A percentile compares a stretch with the other conserved stretches of the same genome.
Conservation (phyloP, 2,329 filamentous ascomycete genomes). For the Neopestalotiopsis rosae region DNA sequence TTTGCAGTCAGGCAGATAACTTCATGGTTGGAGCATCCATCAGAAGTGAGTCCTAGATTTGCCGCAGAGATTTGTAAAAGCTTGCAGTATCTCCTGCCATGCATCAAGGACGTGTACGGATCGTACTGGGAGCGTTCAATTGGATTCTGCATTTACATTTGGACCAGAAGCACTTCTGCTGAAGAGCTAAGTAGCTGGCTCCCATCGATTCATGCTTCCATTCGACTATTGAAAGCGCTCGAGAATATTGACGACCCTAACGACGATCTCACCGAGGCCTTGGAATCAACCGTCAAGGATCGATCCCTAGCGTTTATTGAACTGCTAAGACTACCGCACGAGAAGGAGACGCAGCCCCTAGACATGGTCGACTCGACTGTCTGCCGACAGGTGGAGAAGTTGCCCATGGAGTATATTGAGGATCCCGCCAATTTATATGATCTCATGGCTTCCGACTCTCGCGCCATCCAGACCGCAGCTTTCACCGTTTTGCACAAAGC, state of each 20-base stretch:
- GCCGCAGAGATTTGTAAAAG: slow-evolving; percentile 59
- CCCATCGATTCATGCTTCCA: slow-evolving; percentile 71
- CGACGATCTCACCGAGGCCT: slow-evolving; percentile 81
- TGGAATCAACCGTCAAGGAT: slow-evolving; percentile 62
- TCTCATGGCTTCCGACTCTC: slow-evolving; percentile 76
- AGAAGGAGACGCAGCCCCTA: slow-evolving; percentile 64
- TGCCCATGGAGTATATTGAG: slow-evolving; percentile 66
- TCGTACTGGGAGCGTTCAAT: slow-evolving; percentile 79
- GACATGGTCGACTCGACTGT: slow-evolving; percentile 79
- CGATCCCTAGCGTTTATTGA: slow-evolving; percentile 65
- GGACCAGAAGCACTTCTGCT: slow-evolving; percentile 51
- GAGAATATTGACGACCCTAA: slow-evolving; percentile 74
- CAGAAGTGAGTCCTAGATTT: slow-evolving; percentile 49
- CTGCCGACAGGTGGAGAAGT: slow-evolving; percentile 68
- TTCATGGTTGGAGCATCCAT: slow-evolving; percentile 66
- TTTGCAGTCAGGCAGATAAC: slow-evolving; percentile 83
- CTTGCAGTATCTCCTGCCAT: slow-evolving; percentile 69
- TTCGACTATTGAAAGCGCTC: slow-evolving; percentile 72
- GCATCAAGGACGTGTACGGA: slow-evolving; percentile 83
- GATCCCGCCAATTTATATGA: slow-evolving; percentile 75
- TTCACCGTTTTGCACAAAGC: slow-evolving; percentile 81
- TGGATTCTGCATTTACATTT: slow-evolving; percentile 62
- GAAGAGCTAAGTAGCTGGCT: slow-evolving; percentile 54
- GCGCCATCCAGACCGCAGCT: slow-evolving; percentile 77
- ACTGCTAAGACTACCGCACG: slow-evolving; percentile 62